Conservation (phyloP, 208 protist genomes). For the Lotmaria passim region DNA sequence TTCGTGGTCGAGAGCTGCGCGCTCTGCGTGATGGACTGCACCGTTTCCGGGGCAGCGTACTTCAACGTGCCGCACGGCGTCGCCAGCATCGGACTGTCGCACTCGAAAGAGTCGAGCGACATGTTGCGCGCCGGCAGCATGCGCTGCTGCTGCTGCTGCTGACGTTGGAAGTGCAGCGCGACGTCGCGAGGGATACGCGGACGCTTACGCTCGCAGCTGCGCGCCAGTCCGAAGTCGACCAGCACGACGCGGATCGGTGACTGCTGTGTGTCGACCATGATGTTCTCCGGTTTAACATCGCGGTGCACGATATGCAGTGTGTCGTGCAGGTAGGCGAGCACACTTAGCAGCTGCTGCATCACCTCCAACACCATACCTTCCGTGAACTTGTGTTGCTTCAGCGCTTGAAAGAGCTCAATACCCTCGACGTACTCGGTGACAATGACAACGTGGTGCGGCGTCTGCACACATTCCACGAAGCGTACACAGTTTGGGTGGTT, state of each 20-base stretch:
- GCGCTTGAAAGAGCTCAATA: conserved; percentile 75
- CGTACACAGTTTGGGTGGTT: conserved; percentile 72
- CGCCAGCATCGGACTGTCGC: conserved; percentile 78
- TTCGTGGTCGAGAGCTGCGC: conserved; percentile 67
- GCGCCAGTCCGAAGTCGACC: conserved; percentile 87
- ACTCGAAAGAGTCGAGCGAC: conserved; percentile 45
- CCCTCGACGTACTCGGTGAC: conserved; percentile 87
- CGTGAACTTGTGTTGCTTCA: conserved; percentile 61
- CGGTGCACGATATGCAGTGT: conserved; percentile 79
- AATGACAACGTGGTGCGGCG: conserved; percentile 74
- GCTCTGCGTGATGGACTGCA: conserved; percentile 68
- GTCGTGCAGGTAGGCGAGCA: conserved; percentile 83
- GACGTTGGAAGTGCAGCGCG: conserved; percentile 7
- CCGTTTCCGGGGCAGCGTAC: conserved; percentile 85
- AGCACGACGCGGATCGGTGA: conserved; percentile 60
- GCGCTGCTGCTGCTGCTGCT: conserved; percentile 10
- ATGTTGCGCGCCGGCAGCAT: conserved; percentile 15
- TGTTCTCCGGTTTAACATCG: conserved; percentile 91
- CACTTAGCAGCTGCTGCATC: conserved; percentile 75
- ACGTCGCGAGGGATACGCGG: conserved; percentile 26
- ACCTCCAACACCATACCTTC: conserved; percentile 68
- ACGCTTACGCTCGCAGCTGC: conserved; percentile 31
- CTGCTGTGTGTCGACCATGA: conserved; percentile 59
- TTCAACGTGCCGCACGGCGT: conserved; percentile 88
- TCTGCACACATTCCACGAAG: conserved; percentile 84